Conservation (phyloP, 768 basidiomycete genomes). For the Russula sp. region DNA sequence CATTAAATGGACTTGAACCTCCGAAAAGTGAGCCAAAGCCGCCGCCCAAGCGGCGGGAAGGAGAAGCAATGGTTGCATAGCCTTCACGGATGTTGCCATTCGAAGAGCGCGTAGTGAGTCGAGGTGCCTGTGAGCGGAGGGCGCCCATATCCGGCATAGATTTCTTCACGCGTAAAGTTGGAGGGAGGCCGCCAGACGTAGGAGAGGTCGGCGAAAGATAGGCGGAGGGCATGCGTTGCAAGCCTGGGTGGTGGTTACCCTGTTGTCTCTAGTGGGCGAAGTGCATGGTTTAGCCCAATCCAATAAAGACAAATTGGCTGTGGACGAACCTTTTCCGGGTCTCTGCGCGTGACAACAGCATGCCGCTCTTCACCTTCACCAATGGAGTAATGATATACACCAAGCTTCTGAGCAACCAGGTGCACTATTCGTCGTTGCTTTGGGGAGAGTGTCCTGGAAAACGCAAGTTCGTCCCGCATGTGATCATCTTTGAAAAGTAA, state of each 20-base stretch:
- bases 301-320: background rate
- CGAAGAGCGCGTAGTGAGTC: constrained; percentile 71
- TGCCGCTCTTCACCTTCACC: constrained; percentile 91
- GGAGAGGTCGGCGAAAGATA: constrained; percentile 53
- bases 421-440: constrained; percentile 91
- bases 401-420: constrained; percentile 92
- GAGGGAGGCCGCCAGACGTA: constrained; percentile 36
- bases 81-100: constrained; percentile 85
- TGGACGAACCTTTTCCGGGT: constrained; percentile 65
- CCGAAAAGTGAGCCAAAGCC: constrained; percentile 68
- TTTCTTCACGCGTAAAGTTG: constrained; percentile 82
- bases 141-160: constrained; percentile 98
- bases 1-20: constrained; percentile 31
- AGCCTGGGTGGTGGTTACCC: constrained; percentile 42
- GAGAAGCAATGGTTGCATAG: constrained; percentile 80
- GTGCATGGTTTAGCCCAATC: background rate
- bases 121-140: constrained; percentile 69
- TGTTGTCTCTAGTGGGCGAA: constrained; percentile 29
- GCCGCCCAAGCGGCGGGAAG: constrained; percentile 66
- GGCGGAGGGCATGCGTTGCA: constrained; percentile 76
- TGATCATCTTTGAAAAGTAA: constrained; percentile 95
- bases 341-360: constrained; percentile 89
- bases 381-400: constrained; percentile 89
- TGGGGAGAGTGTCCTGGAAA: constrained; percentile 77
- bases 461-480: constrained; percentile 96